Evolutionary conservation across 179 eudicot genomes (phyloP).

Genomic region (Spergularia azorica): DNA sequence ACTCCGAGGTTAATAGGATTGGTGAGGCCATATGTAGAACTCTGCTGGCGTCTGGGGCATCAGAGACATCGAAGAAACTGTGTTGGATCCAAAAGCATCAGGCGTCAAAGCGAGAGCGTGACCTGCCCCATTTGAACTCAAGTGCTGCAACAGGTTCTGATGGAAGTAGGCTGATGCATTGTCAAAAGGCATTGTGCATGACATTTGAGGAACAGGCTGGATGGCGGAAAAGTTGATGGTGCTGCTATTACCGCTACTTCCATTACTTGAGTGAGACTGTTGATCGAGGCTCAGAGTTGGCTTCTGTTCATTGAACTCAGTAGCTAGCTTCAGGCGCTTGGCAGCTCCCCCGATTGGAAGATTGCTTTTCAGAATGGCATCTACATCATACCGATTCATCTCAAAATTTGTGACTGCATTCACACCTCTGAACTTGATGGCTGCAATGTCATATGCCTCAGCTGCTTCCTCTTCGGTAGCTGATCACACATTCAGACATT

Average conservation of each 20-base stretch:
- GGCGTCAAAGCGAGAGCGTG: constrained; percentile 18
- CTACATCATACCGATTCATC: constrained; percentile 82
- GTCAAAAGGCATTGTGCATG: constrained; percentile 57
- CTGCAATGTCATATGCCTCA: constrained; percentile 95
- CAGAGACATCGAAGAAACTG: constrained; percentile 44
- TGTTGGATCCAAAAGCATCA: constrained; percentile 32
- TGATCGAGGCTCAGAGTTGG: constrained; percentile 38
- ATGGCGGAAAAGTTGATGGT: constrained; percentile 57
- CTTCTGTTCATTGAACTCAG: constrained; percentile 48
- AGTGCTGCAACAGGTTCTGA: constrained; percentile 58
- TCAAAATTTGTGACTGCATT: constrained; percentile 87
- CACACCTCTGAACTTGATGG: constrained; percentile 80
- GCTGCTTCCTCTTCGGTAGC: constrained; percentile 98
- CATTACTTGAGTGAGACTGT: constrained; percentile 38
- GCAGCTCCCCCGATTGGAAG: constrained; percentile 88
- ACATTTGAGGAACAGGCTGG: constrained; percentile 42
- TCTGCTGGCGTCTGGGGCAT: constrained; percentile 56
- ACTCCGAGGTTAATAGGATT: constrained; percentile 47
- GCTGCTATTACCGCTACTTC: constrained; percentile 33
- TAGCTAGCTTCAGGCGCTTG: constrained; percentile 61
- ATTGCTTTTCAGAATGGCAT: constrained; percentile 68
- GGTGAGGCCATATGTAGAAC: constrained; percentile 79
- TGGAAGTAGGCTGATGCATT: constrained; percentile 49
- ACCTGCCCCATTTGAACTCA: constrained; percentile 32
- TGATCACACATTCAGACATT: constrained; percentile 24